Evolutionary conservation across 805 yeast genomes (phyloP).

Genomic region (Debaryomyces prosopidis): DNA sequence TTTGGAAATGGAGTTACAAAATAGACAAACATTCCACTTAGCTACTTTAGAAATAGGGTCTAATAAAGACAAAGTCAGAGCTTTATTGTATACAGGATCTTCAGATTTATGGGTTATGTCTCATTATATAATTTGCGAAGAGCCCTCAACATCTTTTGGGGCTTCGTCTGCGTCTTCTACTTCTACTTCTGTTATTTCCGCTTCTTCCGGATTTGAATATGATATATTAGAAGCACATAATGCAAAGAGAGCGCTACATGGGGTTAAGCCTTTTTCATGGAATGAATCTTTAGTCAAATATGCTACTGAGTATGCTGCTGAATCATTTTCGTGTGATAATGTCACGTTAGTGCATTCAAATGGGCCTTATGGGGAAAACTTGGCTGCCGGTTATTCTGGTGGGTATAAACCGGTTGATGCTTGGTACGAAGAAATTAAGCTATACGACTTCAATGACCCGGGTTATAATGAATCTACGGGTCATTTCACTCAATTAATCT

Average conservation of each 20-base stretch:
- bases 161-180: conserved; percentile 12
- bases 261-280: conserved; percentile 32
- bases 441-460: conserved; percentile 54
- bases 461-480: conserved; percentile 60
- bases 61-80: conserved; percentile 24
- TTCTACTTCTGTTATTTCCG: conserved; percentile 14
- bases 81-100: conserved; percentile 43
- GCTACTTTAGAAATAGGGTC: conserved; percentile 29
- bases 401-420: conserved; percentile 62
- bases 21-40: conserved; percentile 30
- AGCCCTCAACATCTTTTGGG: conserved; percentile 10
- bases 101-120: conserved; percentile 45
- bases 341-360: conserved; percentile 64
- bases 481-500: conserved; percentile 76
- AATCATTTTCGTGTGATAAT: conserved; percentile 51
- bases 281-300: conserved; percentile 31
- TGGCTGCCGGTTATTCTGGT: conserved; percentile 66
- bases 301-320: conserved; percentile 51
- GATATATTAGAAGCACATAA: conserved; percentile 38
- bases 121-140: conserved; percentile 24
- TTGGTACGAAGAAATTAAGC: conserved; percentile 68
- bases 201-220: conserved; percentile 20
- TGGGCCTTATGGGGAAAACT: conserved; percentile 74
- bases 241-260: conserved; percentile 36
- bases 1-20: conserved; percentile 18